Base-by-base conservation (phyloP, 345 rosid genomes). In the Eucalyptus grandis region DNA sequence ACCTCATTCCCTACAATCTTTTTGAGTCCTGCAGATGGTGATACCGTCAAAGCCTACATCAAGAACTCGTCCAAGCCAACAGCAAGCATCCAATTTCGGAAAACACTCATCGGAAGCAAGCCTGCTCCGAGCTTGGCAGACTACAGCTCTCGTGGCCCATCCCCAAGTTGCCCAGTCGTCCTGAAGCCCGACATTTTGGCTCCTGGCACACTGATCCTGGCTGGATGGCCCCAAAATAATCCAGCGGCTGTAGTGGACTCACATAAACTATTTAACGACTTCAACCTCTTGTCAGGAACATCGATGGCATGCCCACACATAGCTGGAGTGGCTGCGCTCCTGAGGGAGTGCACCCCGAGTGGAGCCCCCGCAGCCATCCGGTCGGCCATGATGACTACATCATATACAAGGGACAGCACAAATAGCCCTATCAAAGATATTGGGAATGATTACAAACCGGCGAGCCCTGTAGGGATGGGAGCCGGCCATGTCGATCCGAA, bases 251-350 rank as follows among this genome's bases (percentile, higher is more conserved):
- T 16, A 19, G 82, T 90, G 17, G 67, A 89, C 40, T n/a, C 67
- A 15, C 31, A 83, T 44, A 46, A 21, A 62, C 46, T 87, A 87
- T 92, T 88, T 27, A 51, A 88, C 85, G 54, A 91, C 87, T 93
- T 91, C 87, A 91, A 91, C 89, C 89, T 95, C 58, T 85, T 92
- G 86, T 93, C 95, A 2, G 97, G 95, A 47, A 94, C 94, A 8
- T 94, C 95, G 60, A 95, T 94, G 95, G 93, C 95, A 13, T 94
- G 95, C 65, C 95, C 96, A 40, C 97, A 95, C 88, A 90, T 91
- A 34, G 90, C 96, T 26, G 95, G 95, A 21, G 89, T 95, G 81
- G 97, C 94, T n/a, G 96, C 96, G 8, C 91, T 94, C 62, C 87
- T 93, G 14, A 94, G 92, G 93, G 88, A 24, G 92, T 90, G 54